Conservation (phyloP, 441 rosid species). For the Brassica hybrid region DNA sequence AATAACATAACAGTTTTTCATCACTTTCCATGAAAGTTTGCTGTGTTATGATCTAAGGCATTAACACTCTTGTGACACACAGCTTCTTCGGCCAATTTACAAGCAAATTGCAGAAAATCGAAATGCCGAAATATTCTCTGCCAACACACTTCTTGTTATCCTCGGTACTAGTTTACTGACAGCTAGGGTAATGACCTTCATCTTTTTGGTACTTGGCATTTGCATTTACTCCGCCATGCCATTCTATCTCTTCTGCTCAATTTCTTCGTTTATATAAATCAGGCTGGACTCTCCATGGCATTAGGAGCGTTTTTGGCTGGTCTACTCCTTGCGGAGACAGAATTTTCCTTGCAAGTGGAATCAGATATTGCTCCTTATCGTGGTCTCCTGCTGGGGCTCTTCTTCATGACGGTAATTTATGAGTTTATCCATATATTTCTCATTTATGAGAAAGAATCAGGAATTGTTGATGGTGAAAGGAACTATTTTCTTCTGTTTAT, state of each 20-base stretch:
- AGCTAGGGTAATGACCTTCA: slow-evolving; percentile 78
- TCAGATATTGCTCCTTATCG: slow-evolving; percentile 99
- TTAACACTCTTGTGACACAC: slow-evolving; percentile 41
- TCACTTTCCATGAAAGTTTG: neutral
- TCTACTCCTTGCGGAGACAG: slow-evolving; percentile 98
- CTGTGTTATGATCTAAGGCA: slow-evolving; percentile 1
- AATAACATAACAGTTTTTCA: neutral
- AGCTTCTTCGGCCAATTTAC: slow-evolving; percentile 99
- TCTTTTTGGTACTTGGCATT: slow-evolving; percentile 35
- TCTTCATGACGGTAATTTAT: slow-evolving; percentile 94
- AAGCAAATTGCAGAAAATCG: slow-evolving; percentile 97
- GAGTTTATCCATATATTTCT: neutral
- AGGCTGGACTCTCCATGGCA: slow-evolving; percentile 99
- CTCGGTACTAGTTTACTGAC: slow-evolving; percentile 99
- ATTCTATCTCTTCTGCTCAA: slow-evolving; percentile 21
- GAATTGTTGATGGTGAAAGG: slow-evolving; percentile 1
- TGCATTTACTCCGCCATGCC: slow-evolving; percentile 1
- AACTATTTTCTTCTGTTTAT: neutral
- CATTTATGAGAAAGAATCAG: neutral
- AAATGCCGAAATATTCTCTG: slow-evolving; percentile 98
- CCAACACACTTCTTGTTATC: slow-evolving; percentile 95
- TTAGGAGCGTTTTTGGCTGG: slow-evolving; percentile 99
- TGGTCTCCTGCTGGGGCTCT: slow-evolving; percentile 95
- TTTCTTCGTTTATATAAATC: slow-evolving; percentile 36
- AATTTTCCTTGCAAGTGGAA: slow-evolving; percentile 98